Conservation (phyloP, 148 eudicot genomes). For the Chenopodium formosanum region DNA sequence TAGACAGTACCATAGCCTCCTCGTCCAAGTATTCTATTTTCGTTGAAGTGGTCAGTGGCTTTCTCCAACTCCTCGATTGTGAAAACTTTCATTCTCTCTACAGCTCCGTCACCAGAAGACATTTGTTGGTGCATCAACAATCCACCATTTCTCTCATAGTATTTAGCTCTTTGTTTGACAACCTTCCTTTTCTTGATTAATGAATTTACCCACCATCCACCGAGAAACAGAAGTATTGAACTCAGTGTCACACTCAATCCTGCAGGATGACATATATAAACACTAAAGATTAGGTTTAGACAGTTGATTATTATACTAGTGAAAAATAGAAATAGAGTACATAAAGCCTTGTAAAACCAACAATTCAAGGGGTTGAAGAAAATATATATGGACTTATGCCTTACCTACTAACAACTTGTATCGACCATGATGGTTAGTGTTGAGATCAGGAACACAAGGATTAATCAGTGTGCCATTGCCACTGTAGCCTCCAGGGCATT, state of each 20-base stretch:
- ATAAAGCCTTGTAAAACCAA: too few relatives aligned
- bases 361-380: too few relatives aligned
- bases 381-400: too few relatives aligned
- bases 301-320: too few relatives aligned
- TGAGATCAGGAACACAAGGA: too few relatives aligned
- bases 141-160: conserved; percentile 27
- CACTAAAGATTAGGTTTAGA: too few relatives aligned
- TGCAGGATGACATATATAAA: neutral
- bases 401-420: too few relatives aligned
- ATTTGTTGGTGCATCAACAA: conserved; percentile 25
- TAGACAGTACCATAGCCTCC: conserved; percentile 32
- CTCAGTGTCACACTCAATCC: conserved; percentile 1
- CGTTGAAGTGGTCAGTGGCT: conserved; percentile 25
- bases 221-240: conserved; percentile 4
- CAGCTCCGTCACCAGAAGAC: conserved; percentile 9
- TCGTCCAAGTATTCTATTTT: conserved; percentile 25
- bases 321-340: too few relatives aligned
- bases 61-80: conserved; percentile 17
- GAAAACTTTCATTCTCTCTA: conserved; percentile 24
- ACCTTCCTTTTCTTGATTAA: conserved; percentile 4
- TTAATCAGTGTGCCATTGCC: too few relatives aligned
- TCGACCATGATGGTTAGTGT: too few relatives aligned
- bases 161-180: conserved; percentile 1
- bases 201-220: conserved; percentile 4
- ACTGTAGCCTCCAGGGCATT: too few relatives aligned